These are phyloP conservation scores for Venturia oleaginea DNA, from an alignment of 2,329 filamentous ascomycete species.

Conservation along the genomic window DNA sequence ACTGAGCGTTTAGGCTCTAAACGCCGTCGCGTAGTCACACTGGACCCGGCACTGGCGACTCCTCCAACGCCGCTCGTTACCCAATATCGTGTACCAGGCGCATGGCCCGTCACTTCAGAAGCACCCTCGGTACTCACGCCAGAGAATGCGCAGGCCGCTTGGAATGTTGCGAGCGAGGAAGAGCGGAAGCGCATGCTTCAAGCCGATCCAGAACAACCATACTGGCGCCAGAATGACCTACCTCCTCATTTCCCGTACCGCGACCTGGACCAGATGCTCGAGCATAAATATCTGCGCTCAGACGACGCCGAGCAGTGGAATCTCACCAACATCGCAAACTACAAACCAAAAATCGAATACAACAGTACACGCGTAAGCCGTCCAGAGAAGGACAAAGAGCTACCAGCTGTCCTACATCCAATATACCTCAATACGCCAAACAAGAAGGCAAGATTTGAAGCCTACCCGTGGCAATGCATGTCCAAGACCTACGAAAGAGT, in stretches of 20 bases:
- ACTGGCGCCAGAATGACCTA: constrained; percentile 1
- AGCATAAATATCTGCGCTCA: constrained; percentile 1
- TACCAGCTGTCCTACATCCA: not conserved
- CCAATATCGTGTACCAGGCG: not conserved
- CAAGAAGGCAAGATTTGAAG: not conserved
- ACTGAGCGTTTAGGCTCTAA: not conserved
- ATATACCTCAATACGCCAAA: not conserved
- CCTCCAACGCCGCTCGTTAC: not conserved
- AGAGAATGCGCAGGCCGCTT: constrained; percentile 2
- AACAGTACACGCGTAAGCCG: not conserved
- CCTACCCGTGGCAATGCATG: not conserved
- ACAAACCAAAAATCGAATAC: not conserved
- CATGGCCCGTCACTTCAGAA: constrained; percentile 2
- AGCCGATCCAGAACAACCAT: not conserved
- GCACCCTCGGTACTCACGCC: not conserved
- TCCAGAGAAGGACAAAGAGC: not conserved
- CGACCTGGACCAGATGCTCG: constrained; percentile 1
- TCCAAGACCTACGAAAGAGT: constrained; percentile 3
- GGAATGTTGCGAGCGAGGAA: not conserved
- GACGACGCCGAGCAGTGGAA: not conserved
- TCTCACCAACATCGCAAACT: not conserved
- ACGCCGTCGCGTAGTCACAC: not conserved
- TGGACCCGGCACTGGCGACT: not conserved
- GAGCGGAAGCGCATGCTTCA: constrained; percentile 1
- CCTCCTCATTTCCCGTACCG: not conserved